Evolutionary conservation across 2,329 filamentous ascomycete genomes (phyloP), one percentile per base, ranked within the genome.

Genomic region (Venturia carpophila): DNA sequence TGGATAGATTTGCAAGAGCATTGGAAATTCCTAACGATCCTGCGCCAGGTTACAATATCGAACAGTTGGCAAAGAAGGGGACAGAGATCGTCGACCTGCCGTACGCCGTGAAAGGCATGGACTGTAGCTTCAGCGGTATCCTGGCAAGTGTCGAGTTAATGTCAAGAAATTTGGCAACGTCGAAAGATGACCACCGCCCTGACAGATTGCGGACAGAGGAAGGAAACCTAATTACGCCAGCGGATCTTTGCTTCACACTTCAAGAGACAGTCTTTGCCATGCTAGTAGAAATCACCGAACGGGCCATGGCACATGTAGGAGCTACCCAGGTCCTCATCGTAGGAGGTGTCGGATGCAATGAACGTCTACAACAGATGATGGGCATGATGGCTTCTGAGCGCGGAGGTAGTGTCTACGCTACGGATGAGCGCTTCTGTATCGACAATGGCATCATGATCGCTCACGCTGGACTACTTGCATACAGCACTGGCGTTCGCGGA

Each of bases 391-490:
- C 92, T 19, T 81, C 81, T 56, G 92, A 96, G 75, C 81, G 94
- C 45, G 91, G 92, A 64, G 94, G 94, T 4, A 92, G 86, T 71
- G 91, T 97, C 3, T 97, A 90, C 77, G 92, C 94, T 30, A 97
- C 93, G 0, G 94, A 99, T 74, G 94, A 99, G 80, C 83, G 94
- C 58, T 99, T 96, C 75, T 99, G 94, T 75, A 99, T 99, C 71
- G 94, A 99, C 77, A 99, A 99, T 72, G 94, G 94, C 61, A 97
- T 99, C 73, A 99, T 99, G 94, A 99, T 99, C 79, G 94, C 94
- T 1, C 93, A 99, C 75, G 94, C 94, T 1, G 94, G 94, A 1
- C 77, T 99, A 71, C 75, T 97, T 71, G 92, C 92, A 1, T 94
- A 89, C 74, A 82, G 87, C 75, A 92, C 87, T 19, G 93, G 93